Conservation (phyloP, 2,329 filamentous ascomycete genomes). For the Calonectria hawksworthii region DNA sequence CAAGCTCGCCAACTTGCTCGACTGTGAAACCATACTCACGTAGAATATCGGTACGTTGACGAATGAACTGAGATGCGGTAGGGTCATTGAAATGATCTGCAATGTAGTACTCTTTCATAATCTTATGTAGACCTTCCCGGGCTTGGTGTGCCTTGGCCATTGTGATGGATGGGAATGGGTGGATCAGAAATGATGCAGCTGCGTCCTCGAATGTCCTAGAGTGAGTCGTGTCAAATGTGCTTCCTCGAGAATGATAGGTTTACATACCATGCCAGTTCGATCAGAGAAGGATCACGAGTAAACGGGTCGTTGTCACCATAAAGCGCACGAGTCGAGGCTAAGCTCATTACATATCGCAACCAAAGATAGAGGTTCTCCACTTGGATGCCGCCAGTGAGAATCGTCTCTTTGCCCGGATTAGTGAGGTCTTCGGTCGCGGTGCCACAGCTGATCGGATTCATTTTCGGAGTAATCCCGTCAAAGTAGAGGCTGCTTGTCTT, state of each 20-base stretch:
- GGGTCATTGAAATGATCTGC: constrained; percentile 41
- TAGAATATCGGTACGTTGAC: constrained; percentile 46
- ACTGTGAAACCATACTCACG: constrained; percentile 47
- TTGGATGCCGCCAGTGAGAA: constrained; percentile 37
- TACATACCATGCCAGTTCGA: constrained; percentile 40
- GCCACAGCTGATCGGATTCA: constrained; percentile 29
- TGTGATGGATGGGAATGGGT: constrained; percentile 47
- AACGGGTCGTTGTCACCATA: constrained; percentile 61
- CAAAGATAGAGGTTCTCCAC: constrained; percentile 56
- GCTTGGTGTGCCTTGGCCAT: constrained; percentile 48
- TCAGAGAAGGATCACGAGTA: constrained; percentile 35
- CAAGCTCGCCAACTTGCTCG: constrained; percentile 47
- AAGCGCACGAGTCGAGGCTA: constrained; percentile 55
- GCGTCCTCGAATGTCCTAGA: constrained; percentile 41
- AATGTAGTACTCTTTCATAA: constrained; percentile 49
- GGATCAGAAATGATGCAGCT: constrained; percentile 45
- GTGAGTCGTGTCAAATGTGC: background rate
- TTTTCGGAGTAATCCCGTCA: constrained; percentile 27
- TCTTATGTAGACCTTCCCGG: constrained; percentile 41
- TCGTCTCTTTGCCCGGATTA: constrained; percentile 32
- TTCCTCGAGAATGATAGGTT: background rate
- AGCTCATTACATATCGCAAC: constrained; percentile 53
- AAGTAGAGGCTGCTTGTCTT: constrained; percentile 39
- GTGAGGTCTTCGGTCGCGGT: background rate
- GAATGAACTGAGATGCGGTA: constrained; percentile 45